phyloP scores from a whole-genome alignment of 2,329 filamentous ascomycete species.

The Apiospora phragmitis region DNA sequence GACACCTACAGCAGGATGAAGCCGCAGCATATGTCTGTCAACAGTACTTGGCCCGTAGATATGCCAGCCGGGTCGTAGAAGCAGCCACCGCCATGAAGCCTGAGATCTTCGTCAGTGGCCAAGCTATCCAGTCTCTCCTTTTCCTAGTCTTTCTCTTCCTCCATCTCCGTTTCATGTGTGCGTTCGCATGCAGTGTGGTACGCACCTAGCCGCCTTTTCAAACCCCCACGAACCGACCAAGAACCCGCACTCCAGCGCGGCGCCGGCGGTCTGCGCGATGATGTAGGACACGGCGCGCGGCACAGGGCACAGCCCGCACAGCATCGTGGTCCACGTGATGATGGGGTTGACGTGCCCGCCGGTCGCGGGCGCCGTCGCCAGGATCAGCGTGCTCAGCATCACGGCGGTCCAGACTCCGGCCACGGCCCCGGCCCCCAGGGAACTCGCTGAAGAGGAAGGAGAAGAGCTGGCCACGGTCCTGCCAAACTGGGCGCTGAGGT shows the following conservation, averaged over 20 bases:
- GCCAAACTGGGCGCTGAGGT: not conserved
- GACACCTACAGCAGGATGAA: not conserved
- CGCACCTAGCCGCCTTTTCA: not conserved
- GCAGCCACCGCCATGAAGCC: not conserved
- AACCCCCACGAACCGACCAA: not conserved
- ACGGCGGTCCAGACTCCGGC: not conserved
- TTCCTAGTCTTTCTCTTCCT: not conserved
- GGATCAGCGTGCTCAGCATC: not conserved
- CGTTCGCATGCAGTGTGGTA: not conserved
- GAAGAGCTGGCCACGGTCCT: not conserved
- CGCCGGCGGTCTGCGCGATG: not conserved
- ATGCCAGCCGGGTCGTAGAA: not conserved
- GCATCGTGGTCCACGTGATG: not conserved
- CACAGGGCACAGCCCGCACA: not conserved
- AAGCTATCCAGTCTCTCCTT: not conserved
- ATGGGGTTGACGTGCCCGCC: not conserved
- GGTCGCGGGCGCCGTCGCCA: not conserved
- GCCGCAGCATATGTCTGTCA: not conserved
- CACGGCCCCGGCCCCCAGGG: not conserved
- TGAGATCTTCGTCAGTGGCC: not conserved
- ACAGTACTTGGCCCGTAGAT: not conserved
- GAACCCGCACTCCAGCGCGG: not conserved
- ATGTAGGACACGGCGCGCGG: not conserved
- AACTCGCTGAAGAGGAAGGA: not conserved
- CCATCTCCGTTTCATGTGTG: too few species aligned